Conservation (phyloP, 2,329 filamentous ascomycete species). For the Fusarium palustre region DNA sequence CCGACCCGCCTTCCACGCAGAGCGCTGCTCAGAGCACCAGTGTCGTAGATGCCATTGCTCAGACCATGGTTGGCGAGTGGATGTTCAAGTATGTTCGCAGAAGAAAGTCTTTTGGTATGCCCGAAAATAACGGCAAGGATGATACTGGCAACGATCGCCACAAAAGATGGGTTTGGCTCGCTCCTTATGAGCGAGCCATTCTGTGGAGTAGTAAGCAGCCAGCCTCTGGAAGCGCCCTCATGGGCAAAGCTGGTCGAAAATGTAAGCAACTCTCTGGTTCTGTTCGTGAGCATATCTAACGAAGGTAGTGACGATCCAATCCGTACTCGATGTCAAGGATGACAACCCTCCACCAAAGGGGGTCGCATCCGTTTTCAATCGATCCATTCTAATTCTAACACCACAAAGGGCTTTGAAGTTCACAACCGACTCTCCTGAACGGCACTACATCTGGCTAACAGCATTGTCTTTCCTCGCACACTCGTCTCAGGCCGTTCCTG, state of each 20-base stretch:
- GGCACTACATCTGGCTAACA: constrained; percentile 95
- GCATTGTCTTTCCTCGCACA: constrained; percentile 95
- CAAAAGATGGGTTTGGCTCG: constrained; percentile 98
- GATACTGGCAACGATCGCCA: constrained; percentile 83
- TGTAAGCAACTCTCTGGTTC: constrained; percentile 68
- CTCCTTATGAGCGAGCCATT: constrained; percentile 93
- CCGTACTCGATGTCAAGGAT: constrained; percentile 96
- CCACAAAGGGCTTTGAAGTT: constrained; percentile 95
- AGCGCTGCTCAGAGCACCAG: constrained; percentile 75
- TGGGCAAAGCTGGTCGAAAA: constrained; percentile 96
- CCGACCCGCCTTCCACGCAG: constrained; percentile 56
- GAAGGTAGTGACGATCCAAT: constrained; percentile 85
- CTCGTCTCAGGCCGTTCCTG: constrained; percentile 83
- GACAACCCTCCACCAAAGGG: constrained; percentile 87
- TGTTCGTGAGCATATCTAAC: constrained; percentile 48
- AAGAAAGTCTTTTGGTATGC: constrained; percentile 89
- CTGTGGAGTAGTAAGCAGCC: constrained; percentile 99
- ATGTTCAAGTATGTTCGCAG: constrained; percentile 92
- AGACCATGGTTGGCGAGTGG: constrained; percentile 98
- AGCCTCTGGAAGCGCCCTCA: constrained; percentile 83
- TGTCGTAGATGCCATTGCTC: constrained; percentile 95
- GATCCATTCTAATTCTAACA: constrained; percentile 94
- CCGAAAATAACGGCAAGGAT: constrained; percentile 74
- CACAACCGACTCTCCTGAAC: constrained; percentile 82
- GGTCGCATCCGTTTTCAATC: constrained; percentile 76